phyloP scores from a whole-genome alignment of 768 basidiomycete genomes.

The Lentinula detonsa region DNA sequence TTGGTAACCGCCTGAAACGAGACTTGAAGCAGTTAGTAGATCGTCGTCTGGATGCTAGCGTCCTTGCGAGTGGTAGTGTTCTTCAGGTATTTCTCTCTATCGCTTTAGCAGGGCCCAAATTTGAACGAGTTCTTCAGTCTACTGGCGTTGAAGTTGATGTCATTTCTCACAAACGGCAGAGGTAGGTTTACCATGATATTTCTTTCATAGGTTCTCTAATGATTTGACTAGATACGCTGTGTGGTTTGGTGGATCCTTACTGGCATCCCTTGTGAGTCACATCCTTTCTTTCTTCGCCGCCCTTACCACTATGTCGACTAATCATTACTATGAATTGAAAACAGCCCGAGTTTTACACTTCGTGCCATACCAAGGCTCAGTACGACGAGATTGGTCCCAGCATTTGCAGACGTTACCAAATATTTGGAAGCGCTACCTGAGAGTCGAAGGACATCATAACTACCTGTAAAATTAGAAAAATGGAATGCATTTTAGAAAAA shows the following conservation, averaged over 20 bases:
- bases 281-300: neutral
- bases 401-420: constrained; percentile 89
- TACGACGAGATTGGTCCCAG: constrained; percentile 92
- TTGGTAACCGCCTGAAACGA: constrained; percentile 93
- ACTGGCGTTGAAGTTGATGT: constrained; percentile 98
- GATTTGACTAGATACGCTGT: constrained; percentile 67
- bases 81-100: constrained; percentile 51
- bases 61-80: constrained; percentile 63
- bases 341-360: constrained; percentile 93
- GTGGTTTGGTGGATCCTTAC: constrained; percentile 95
- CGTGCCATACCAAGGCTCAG: constrained; percentile 90
- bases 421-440: constrained; percentile 85
- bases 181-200: constrained; percentile 35
- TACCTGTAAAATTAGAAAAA: neutral
- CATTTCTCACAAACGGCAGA: constrained; percentile 95
- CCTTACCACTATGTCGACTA: neutral
- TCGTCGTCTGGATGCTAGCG: constrained; percentile 76
- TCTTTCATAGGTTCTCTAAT: constrained; percentile 9
- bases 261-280: constrained; percentile 79
- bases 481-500: neutral
- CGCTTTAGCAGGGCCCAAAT: neutral
- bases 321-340: constrained; percentile 6
- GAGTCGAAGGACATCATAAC: neutral
- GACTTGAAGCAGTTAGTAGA: constrained; percentile 95
- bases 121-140: constrained; percentile 46